Percentiles rank a stretch among this genome's conserved stretches.
These are phyloP conservation scores for Jamesozyma piceae DNA, from an alignment of 805 yeast species.

Conservation along the genomic window DNA sequence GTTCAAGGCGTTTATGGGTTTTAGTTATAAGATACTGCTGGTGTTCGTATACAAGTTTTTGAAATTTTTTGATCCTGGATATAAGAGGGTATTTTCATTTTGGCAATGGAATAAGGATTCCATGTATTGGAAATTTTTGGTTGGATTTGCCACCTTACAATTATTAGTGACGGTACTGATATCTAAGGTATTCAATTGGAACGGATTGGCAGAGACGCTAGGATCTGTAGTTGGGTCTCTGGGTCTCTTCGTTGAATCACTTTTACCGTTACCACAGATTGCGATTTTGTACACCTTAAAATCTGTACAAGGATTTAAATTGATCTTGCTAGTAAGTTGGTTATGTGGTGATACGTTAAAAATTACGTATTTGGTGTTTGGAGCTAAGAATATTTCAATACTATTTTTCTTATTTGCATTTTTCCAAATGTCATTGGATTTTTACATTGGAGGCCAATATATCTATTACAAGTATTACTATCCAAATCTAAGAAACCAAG, in stretches of 20 bases:
- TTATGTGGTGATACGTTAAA: constrained; percentile 80
- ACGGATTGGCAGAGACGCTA: constrained; percentile 47
- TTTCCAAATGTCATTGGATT: constrained; percentile 69
- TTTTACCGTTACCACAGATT: constrained; percentile 70
- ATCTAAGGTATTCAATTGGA: constrained; percentile 31
- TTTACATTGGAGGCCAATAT: constrained; percentile 64
- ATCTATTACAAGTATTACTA: constrained; percentile 47
- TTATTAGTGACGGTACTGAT: constrained; percentile 26
- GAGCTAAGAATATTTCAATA: constrained; percentile 58
- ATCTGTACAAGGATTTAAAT: constrained; percentile 70
- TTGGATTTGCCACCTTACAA: constrained; percentile 36
- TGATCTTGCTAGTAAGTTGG: constrained; percentile 73
- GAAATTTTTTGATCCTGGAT: constrained; percentile 62
- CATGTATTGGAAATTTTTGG: constrained; percentile 56
- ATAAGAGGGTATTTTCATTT: constrained; percentile 52
- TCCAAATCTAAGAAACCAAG: constrained; percentile 16
- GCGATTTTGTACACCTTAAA: constrained; percentile 56
- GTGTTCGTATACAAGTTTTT: constrained; percentile 34
- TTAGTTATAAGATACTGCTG: constrained; percentile 19
- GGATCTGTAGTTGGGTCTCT: constrained; percentile 44
- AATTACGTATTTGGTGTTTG: constrained; percentile 62
- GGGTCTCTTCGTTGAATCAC: constrained; percentile 64
- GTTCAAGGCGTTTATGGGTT: constrained; percentile 15
- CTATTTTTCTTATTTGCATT: constrained; percentile 62
- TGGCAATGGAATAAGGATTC: constrained; percentile 77